phyloP scores from a whole-genome alignment of 768 basidiomycete genomes.

The Mycena capillaripes region DNA sequence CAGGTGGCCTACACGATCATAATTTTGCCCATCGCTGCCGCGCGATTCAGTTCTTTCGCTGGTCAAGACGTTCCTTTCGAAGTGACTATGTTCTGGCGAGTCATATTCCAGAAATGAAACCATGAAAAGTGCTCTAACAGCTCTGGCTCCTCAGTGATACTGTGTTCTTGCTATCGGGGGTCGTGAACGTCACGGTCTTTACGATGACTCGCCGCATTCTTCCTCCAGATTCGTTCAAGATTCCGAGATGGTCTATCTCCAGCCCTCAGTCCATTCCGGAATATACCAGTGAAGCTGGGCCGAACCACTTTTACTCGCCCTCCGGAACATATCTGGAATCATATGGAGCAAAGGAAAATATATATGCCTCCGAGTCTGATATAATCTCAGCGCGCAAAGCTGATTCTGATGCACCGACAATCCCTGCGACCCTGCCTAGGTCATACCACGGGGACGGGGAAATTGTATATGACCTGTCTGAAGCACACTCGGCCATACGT shows the following conservation, averaged over 20 bases:
- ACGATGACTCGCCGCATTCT: conserved; percentile 53
- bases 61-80: conserved; percentile 60
- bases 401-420: conserved; percentile 12
- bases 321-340: conserved; percentile 38
- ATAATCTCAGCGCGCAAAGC: too few species aligned
- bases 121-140: neutral
- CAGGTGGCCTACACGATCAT: conserved; percentile 65
- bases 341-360: conserved; percentile 21
- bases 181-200: conserved; percentile 56
- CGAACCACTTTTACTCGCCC: conserved; percentile 41
- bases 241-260: conserved; percentile 46
- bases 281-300: conserved; percentile 22
- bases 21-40: conserved; percentile 62
- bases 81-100: conserved; percentile 59
- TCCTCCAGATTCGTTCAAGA: conserved; percentile 48
- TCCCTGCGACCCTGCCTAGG: conserved; percentile 1
- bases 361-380: conserved; percentile 19
- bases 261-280: conserved; percentile 39
- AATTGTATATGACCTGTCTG: conserved; percentile 36
- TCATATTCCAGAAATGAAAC: conserved; percentile 15
- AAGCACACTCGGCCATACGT: conserved; percentile 14
- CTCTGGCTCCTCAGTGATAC: conserved; percentile 46
- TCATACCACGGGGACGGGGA: conserved; percentile 29
- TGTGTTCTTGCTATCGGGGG: conserved; percentile 55
- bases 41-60: conserved; percentile 58